Percentiles rank a stretch among this genome's conserved stretches.
Evolutionary conservation across 2,329 filamentous ascomycete species (phyloP).

Genomic region (Paraphaeosphaeria sporulosa): DNA sequence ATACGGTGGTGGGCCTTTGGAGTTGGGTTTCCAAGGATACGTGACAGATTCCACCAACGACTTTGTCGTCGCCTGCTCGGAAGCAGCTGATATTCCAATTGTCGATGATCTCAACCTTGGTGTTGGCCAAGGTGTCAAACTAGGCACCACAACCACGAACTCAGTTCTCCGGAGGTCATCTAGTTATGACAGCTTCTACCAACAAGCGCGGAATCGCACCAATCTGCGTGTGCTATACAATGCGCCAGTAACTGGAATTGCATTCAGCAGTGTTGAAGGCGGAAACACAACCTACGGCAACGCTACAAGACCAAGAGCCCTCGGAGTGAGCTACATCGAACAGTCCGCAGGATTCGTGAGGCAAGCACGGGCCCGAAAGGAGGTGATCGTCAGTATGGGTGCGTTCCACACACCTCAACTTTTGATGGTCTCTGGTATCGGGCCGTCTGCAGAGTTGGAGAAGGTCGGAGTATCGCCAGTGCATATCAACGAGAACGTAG

Average conservation of each 20-base stretch:
- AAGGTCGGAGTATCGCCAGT: slow-evolving; percentile 23
- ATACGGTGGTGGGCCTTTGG: slow-evolving; percentile 36
- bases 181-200: slow-evolving; percentile 42
- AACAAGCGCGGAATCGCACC: slow-evolving; percentile 34
- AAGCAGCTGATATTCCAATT: slow-evolving; percentile 40
- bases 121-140: slow-evolving; percentile 40
- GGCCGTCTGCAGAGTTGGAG: slow-evolving; percentile 59
- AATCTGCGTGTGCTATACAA: slow-evolving; percentile 39
- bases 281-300: slow-evolving; percentile 12
- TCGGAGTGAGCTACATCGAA: slow-evolving; percentile 38
- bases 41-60: slow-evolving; percentile 37
- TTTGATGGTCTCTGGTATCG: slow-evolving; percentile 56
- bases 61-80: slow-evolving; percentile 37
- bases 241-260: slow-evolving; percentile 37
- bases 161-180: slow-evolving; percentile 30
- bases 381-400: slow-evolving; percentile 39
- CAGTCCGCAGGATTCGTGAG: slow-evolving; percentile 32
- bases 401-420: slow-evolving; percentile 48
- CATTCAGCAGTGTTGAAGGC: slow-evolving; percentile 18
- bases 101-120: slow-evolving; percentile 44
- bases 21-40: slow-evolving; percentile 41
- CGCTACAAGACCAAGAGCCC: slow-evolving; percentile 21
- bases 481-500: slow-evolving; percentile 43
- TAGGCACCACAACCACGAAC: slow-evolving; percentile 38
- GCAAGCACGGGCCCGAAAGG: slow-evolving; percentile 38